These are phyloP conservation scores for Symmetrospora coprosmae DNA, from an alignment of 768 basidiomycete species.

Conservation along the genomic window DNA sequence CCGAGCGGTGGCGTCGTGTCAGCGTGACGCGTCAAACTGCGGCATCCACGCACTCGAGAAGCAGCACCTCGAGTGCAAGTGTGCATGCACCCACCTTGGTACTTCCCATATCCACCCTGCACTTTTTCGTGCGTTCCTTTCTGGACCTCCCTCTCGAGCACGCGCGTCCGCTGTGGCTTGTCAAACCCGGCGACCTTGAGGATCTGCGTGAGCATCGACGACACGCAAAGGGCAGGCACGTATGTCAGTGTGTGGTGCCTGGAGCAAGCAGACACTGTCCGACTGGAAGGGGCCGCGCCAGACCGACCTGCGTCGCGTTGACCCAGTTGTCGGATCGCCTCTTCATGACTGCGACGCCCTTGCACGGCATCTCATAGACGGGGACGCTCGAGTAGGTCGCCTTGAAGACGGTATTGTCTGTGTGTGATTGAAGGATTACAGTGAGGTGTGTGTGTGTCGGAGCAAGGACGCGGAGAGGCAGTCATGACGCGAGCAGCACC, in stretches of 20 bases:
- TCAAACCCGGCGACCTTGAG: constrained; percentile 98
- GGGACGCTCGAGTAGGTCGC: constrained; percentile 32
- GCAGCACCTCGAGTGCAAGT: background rate
- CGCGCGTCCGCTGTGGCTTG: constrained; percentile 93
- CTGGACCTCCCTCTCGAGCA: constrained; percentile 92
- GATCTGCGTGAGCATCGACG: constrained; percentile 43
- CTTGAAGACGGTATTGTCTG: constrained; percentile 27
- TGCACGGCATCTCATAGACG: constrained; percentile 34
- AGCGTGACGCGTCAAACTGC: background rate
- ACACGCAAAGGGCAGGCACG: background rate
- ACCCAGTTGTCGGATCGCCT: constrained; percentile 91
- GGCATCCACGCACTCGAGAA: background rate
- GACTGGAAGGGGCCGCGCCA: background rate
- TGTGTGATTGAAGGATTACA: background rate
- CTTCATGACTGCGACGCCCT: constrained; percentile 89
- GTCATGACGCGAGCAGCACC: too few species aligned
- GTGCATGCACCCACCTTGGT: constrained; percentile 58
- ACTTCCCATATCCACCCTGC: constrained; percentile 98
- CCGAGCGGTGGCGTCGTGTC: background rate
- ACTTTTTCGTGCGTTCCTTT: constrained; percentile 99
- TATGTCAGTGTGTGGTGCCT: too few species aligned
- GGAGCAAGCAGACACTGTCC: background rate
- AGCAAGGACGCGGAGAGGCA: too few species aligned
- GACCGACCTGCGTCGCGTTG: constrained; percentile 71
- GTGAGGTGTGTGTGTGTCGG: background rate